These are phyloP conservation scores for Pseudocercospora fuligena DNA, from an alignment of 2,329 filamentous ascomycete species.

Conservation along the genomic window DNA sequence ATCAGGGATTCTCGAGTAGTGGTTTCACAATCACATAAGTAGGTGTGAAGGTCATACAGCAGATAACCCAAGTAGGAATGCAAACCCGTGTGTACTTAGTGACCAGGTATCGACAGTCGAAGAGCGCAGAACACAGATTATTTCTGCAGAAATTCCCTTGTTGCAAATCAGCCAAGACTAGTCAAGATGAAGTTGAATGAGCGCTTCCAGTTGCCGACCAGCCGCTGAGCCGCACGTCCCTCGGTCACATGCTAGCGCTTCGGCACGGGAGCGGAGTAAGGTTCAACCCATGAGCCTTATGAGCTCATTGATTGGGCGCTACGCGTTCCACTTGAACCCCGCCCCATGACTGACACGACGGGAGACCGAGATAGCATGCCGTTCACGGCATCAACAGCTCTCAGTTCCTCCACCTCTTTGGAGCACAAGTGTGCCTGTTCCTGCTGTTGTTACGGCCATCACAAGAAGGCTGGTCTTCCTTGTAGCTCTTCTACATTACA, in stretches of 20 bases:
- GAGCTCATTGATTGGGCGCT: slow-evolving; percentile 5
- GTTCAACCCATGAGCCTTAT: not conserved
- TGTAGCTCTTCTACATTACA: not conserved
- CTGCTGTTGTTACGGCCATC: not conserved
- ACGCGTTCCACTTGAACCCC: not conserved
- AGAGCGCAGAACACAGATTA: too few species aligned
- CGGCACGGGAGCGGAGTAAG: not conserved
- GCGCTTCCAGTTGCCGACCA: not conserved
- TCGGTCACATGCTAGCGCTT: not conserved
- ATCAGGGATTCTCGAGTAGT: too few species aligned
- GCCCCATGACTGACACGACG: not conserved
- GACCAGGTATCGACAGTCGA: too few species aligned
- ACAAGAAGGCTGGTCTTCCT: too few species aligned
- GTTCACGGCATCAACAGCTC: not conserved
- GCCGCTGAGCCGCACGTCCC: not conserved
- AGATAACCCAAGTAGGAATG: too few species aligned
- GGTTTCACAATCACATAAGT: too few species aligned
- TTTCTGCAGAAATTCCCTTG: not conserved
- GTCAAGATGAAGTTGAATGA: not conserved
- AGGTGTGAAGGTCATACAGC: too few species aligned
- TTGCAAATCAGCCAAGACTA: not conserved
- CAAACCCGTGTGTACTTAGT: too few species aligned
- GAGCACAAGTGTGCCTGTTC: not conserved
- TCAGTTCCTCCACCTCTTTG: not conserved
- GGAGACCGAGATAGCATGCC: not conserved